Percentiles rank a stretch among this genome's conserved stretches.
Conservation (phyloP, 2,329 filamentous ascomycete genomes). For the Pseudogymnoascus sp. region DNA sequence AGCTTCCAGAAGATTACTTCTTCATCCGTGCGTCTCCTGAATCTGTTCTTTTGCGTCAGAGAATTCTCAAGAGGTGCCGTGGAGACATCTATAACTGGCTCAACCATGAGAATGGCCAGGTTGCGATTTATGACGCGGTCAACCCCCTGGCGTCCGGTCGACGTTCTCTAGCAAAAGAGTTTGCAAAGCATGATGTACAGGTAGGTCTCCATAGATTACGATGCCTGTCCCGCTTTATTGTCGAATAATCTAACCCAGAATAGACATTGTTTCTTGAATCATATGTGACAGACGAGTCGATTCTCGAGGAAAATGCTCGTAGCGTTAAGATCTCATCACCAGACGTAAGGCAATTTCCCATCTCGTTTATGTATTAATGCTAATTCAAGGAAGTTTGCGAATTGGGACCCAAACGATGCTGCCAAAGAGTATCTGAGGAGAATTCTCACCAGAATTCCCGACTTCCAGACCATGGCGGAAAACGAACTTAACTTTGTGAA, state of each 20-base stretch:
- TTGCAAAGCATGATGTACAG: constrained; percentile 94
- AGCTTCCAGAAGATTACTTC: constrained; percentile 95
- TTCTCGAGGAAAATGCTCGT: constrained; percentile 92
- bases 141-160: constrained; percentile 82
- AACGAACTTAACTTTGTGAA: constrained; percentile 94
- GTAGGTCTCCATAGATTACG: constrained; percentile 34
- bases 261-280: constrained; percentile 96
- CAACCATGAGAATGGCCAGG: constrained; percentile 94
- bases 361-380: background rate
- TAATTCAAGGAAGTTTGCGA: constrained; percentile 58
- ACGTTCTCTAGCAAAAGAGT: constrained; percentile 82
- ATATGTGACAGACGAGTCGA: constrained; percentile 83
- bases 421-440: constrained; percentile 84
- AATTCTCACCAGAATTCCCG: constrained; percentile 86
- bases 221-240: background rate
- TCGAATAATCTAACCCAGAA: constrained; percentile 1
- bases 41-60: constrained; percentile 89
- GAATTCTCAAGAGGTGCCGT: constrained; percentile 94
- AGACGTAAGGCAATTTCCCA: constrained; percentile 51
- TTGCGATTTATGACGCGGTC: constrained; percentile 97
- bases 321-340: constrained; percentile 97
- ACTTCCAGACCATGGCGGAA: constrained; percentile 96
- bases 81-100: constrained; percentile 96
- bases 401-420: constrained; percentile 86
- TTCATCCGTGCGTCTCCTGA: constrained; percentile 88